These are phyloP conservation scores for Passiflora organensis DNA, from an alignment of 345 rosid genomes.

Conservation along the genomic window DNA sequence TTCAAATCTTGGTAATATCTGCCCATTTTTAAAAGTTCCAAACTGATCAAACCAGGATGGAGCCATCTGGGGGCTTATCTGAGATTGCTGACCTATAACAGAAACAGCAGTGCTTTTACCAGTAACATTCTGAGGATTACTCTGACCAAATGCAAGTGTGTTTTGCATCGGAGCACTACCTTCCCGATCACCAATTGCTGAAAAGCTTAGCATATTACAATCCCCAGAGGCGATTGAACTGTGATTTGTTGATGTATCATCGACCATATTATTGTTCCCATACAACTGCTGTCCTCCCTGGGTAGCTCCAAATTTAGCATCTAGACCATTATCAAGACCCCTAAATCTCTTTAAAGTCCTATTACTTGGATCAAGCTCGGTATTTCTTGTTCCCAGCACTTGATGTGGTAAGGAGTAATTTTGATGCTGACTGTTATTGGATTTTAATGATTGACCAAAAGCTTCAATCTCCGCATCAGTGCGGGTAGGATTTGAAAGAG, in stretches of 20 bases:
- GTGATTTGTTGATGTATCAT: conserved; percentile 27
- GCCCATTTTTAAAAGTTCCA: conserved; percentile 65
- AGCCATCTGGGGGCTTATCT: conserved; percentile 65
- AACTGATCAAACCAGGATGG: conserved; percentile 77
- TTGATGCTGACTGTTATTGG: conserved; percentile 34
- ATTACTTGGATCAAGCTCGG: conserved; percentile 40
- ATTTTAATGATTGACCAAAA: conserved; percentile 49
- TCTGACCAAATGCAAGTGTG: conserved; percentile 28
- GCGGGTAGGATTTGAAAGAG: conserved; percentile 27
- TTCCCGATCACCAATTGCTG: conserved; percentile 25
- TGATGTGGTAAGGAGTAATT: conserved; percentile 45
- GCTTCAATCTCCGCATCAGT: conserved; percentile 53
- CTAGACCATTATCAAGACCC: conserved; percentile 35
- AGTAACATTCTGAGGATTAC: conserved; percentile 34
- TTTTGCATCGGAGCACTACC: conserved; percentile 30
- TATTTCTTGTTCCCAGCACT: conserved; percentile 48
- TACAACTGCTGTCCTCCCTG: conserved; percentile 36
- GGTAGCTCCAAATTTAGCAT: conserved; percentile 35
- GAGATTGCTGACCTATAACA: conserved; percentile 42
- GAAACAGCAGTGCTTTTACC: too few relatives aligned
- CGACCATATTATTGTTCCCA: conserved; percentile 28
- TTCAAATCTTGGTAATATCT: conserved; percentile 43
- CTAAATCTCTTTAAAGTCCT: conserved; percentile 47
- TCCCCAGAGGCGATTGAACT: conserved; percentile 29
- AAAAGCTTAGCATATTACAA: conserved; percentile 30